Percentiles rank a stretch among this genome's conserved stretches.
phyloP scores from a whole-genome alignment of 2,329 filamentous ascomycete species.

The Aureobasidium sp. region DNA sequence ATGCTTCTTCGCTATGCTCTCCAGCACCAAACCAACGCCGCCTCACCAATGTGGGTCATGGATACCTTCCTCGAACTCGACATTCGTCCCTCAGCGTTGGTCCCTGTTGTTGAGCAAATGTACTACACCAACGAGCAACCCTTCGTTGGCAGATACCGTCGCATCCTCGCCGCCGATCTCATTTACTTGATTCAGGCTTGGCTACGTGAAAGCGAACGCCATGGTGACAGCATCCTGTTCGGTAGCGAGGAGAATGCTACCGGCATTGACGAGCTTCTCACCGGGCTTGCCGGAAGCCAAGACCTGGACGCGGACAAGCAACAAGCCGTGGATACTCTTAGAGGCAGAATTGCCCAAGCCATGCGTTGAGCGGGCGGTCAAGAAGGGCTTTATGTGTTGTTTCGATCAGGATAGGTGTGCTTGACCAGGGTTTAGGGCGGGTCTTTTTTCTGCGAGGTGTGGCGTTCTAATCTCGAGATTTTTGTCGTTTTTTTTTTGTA shows the following conservation, averaged over 20 bases:
- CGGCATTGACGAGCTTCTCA: conserved; percentile 29
- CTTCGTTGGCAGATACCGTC: conserved; percentile 51
- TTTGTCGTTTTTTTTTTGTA: background rate
- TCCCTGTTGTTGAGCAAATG: conserved; percentile 57
- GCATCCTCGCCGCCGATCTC: conserved; percentile 54
- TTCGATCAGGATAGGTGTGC: background rate
- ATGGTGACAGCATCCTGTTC: conserved; percentile 48
- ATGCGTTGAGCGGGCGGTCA: background rate
- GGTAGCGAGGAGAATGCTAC: conserved; percentile 54
- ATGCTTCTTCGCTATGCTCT: conserved; percentile 50
- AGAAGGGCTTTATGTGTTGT: background rate
- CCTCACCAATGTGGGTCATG: conserved; percentile 52
- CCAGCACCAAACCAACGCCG: conserved; percentile 42
- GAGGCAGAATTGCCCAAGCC: conserved; percentile 1
- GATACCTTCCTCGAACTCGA: conserved; percentile 60
- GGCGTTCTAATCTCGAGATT: background rate
- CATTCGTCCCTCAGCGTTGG: conserved; percentile 54
- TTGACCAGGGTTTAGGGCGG: background rate
- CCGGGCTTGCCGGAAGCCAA: conserved; percentile 21
- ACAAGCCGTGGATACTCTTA: conserved; percentile 3
- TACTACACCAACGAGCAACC: conserved; percentile 62
- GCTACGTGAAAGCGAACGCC: conserved; percentile 51
- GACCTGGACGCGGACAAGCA: conserved; percentile 19
- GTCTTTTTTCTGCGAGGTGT: background rate
- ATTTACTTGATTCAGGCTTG: conserved; percentile 56